Base-by-base conservation (phyloP, 1,284 basidiomycete species). In the Apiotrichum mycotoxinovorans region DNA sequence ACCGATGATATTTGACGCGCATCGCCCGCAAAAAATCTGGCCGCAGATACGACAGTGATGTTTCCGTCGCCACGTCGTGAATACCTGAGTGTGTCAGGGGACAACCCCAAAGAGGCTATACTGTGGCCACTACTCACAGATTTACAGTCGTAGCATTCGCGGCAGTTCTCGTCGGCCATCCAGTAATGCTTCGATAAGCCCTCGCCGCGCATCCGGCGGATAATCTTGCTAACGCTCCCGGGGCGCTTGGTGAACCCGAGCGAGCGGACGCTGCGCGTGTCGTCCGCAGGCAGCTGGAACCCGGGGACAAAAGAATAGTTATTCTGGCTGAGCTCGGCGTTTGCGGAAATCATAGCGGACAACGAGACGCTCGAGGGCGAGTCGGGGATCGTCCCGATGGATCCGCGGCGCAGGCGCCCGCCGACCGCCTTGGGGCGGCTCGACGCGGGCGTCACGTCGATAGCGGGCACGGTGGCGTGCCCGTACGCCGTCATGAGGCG, bases 131-230 rank as follows among this genome's bases (percentile, higher is more conserved):
- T 2, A 58, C 71, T 64, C 52, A 76, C 72, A 18, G 72, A 74
- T 61, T 75, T 91, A 79, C 92, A 96, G 73, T 94, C 90, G 71
- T 91, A 94, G 71, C 92, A 96, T 69, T 97, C 95, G 71, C 89
- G 96, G 68, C 89, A 91, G 56, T 89, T 88, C 69, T 94, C 91
- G 71, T 98, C 96, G 60, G 93, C 90, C 90, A 96, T 95, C 93
- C 93, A 97, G 71, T 95, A 96, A 69, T 94, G 89, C 61, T 57
- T 76, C 55, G 64, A 69, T 57, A 79, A 54, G 4, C 77, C 79
- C 83, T 94, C 91, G 47, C 91, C 91, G 51, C 90, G 82, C 69
- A 95, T 84, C 60, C 89, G 81, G 62, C 91, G 80, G 60, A 95
- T 94, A 25, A 91, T 88, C 76, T 91, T 91, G 33, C 88, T 91